A percentile compares a stretch with the other conserved stretches of the same genome.
These are phyloP conservation scores for Cardamine chenopodiifolia DNA, from an alignment of 345 rosid species.

Conservation along the genomic window DNA sequence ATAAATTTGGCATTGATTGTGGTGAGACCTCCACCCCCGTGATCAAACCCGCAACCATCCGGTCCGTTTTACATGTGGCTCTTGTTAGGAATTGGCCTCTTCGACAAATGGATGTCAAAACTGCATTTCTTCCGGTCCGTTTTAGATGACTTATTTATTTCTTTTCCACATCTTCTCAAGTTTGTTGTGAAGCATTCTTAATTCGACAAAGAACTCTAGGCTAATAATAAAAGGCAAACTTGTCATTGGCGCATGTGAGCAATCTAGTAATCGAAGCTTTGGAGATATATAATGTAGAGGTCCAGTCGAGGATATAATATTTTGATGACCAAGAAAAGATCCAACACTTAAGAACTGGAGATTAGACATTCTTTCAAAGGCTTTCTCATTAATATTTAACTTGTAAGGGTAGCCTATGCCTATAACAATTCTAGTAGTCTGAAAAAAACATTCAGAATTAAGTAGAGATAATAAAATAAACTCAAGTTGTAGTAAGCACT, in stretches of 20 bases:
- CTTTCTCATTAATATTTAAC: neutral
- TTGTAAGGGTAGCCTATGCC: neutral
- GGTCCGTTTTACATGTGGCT: too few relatives aligned
- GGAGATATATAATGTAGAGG: neutral
- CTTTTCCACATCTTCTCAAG: conserved; percentile 16
- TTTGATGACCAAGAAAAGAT: too few relatives aligned
- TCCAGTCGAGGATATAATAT: neutral
- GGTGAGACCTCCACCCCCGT: too few relatives aligned
- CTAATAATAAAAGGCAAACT: neutral
- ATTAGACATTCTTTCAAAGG: conserved; percentile 2
- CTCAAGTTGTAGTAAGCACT: too few relatives aligned
- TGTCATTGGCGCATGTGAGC: neutral
- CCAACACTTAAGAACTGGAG: neutral
- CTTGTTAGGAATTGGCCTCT: too few relatives aligned
- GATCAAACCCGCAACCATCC: too few relatives aligned
- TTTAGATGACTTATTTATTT: neutral
- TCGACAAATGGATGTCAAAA: too few relatives aligned
- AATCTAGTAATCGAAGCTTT: neutral
- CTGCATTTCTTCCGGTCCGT: too few relatives aligned
- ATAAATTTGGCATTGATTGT: too few relatives aligned
- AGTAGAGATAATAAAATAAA: too few relatives aligned
- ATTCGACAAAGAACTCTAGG: neutral
- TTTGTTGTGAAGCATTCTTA: neutral
- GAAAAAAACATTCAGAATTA: too few relatives aligned
- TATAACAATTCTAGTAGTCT: neutral